These are phyloP conservation scores for Pestalotiopsis fici DNA, from an alignment of 2,329 filamentous ascomycete genomes.

Conservation along the genomic window DNA sequence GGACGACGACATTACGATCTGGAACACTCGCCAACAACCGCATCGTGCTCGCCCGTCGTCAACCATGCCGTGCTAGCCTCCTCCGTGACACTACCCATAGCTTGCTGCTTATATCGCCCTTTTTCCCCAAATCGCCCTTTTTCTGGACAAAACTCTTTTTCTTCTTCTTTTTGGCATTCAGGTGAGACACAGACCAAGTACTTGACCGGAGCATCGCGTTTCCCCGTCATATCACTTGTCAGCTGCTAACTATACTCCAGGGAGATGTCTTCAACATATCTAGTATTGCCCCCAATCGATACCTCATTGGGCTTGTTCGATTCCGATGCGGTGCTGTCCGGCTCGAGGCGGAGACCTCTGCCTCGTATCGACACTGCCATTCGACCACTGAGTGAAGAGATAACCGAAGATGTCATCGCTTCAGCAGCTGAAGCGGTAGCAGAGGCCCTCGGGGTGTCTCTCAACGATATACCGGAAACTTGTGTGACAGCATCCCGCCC, in stretches of 20 bases:
- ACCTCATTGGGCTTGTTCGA: constrained; percentile 11
- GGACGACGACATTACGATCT: background rate
- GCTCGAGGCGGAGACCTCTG: constrained; percentile 15
- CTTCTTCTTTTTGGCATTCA: background rate
- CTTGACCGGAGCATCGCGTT: background rate
- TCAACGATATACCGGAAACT: constrained; percentile 25
- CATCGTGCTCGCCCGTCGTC: background rate
- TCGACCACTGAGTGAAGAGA: constrained; percentile 11
- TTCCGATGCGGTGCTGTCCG: background rate
- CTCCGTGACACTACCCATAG: background rate
- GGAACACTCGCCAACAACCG: background rate
- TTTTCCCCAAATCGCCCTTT: background rate
- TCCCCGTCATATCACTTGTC: too few species aligned
- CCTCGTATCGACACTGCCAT: constrained; percentile 20
- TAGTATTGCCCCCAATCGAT: constrained; percentile 7
- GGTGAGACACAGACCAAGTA: background rate
- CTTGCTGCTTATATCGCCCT: background rate
- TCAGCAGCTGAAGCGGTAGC: constrained; percentile 25
- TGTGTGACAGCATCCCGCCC: constrained; percentile 11
- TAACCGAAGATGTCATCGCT: constrained; percentile 20
- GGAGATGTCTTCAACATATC: constrained; percentile 2
- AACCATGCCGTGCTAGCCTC: background rate
- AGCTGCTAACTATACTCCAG: background rate
- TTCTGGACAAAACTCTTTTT: background rate
- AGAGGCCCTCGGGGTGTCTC: constrained; percentile 26